Evolutionary conservation across 2,329 filamentous ascomycete species (phyloP), one percentile per base, ranked within the genome.

Genomic region (Venturia carpophila): DNA sequence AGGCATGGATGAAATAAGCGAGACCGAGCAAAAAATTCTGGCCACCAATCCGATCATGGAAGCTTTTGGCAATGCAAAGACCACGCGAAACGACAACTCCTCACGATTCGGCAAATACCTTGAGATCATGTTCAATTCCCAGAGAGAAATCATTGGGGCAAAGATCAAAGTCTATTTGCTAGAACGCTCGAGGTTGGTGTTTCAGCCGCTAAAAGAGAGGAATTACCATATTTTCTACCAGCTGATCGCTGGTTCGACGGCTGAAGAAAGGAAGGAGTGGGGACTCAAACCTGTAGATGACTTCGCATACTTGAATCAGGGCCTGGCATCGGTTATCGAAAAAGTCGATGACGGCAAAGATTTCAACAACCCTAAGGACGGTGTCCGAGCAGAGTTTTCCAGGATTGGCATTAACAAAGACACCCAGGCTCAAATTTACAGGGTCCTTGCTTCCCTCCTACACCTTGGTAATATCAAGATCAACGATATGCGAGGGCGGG

Each of bases 211-310:
- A 68, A 97, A 96, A 79, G 94, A 99, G 80, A 86, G 94, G 70
- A 99, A 99, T 76, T 99, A 99, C 79, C 94, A 99, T 77, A 93
- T 99, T 72, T 99, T 99, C 79, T 99, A 99, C 77, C 94, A 99
- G 77, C 84, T 99, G 63, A 87, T 97, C 58, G 92, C 92, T 62
- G 94, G 95, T 74, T 90, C 92, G n/a, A 87, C 90, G 1, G 90
- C 96, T 41, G 82, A 85, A 68, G 88, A 97, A 77, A 87, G 87
- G 62, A 84, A 93, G 73, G 88, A 93, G 70, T 83, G 97, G 66
- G 85, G 87, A 55, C 79, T 99, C 67, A 79, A 92, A 56, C 85
- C 92, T 0, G 85, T 95, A 58, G 92, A 97, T 73, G 87, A 97
- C 71, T 99, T 94, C 71, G 91, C 95, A 73, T 99, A 97, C 75